Percentiles rank a stretch among this genome's conserved stretches.
Evolutionary conservation across 176 grass and related monocot genomes (phyloP).

Genomic region (Urochloa ruziziensis): DNA sequence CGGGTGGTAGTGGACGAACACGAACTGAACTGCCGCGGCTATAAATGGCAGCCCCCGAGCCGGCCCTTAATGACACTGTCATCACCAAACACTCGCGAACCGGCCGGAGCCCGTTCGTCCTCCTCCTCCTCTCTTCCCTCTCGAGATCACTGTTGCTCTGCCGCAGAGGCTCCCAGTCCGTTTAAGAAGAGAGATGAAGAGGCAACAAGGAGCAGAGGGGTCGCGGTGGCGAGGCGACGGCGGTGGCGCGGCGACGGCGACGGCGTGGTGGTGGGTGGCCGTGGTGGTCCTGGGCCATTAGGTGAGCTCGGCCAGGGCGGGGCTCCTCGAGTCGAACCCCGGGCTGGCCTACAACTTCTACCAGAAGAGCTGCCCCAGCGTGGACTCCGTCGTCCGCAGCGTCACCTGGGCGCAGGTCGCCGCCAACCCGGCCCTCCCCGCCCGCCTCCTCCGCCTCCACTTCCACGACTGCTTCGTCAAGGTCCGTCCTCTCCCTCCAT

Average conservation of each 20-base stretch:
- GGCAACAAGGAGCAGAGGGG: not conserved
- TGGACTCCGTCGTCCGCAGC: constrained; percentile 34
- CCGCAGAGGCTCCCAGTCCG: not conserved
- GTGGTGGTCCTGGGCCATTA: constrained; percentile 29
- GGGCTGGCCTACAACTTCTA: constrained; percentile 65
- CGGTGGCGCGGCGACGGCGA: not conserved
- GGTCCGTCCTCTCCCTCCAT: not conserved
- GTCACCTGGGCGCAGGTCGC: constrained; percentile 45
- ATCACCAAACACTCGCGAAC: not conserved
- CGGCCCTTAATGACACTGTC: constrained; percentile 34
- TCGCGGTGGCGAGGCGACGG: not conserved
- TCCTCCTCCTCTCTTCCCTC: not conserved
- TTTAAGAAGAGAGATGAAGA: constrained; percentile 4
- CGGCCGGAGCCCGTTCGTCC: not conserved
- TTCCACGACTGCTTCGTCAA: constrained; percentile 82
- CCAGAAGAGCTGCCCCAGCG: constrained; percentile 44
- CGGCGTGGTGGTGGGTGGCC: not conserved
- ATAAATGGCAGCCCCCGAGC: constrained; percentile 26
- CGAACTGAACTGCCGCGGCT: not conserved
- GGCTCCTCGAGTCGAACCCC: constrained; percentile 44
- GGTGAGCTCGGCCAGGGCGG: constrained; percentile 11
- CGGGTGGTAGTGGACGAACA: too few species aligned
- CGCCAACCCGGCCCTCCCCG: constrained; percentile 37
- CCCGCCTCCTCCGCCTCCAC: constrained; percentile 51
- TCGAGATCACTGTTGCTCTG: not conserved